Evolutionary conservation across 208 protist genomes (phyloP).

Genomic region (Tritrichomonas musculus): DNA sequence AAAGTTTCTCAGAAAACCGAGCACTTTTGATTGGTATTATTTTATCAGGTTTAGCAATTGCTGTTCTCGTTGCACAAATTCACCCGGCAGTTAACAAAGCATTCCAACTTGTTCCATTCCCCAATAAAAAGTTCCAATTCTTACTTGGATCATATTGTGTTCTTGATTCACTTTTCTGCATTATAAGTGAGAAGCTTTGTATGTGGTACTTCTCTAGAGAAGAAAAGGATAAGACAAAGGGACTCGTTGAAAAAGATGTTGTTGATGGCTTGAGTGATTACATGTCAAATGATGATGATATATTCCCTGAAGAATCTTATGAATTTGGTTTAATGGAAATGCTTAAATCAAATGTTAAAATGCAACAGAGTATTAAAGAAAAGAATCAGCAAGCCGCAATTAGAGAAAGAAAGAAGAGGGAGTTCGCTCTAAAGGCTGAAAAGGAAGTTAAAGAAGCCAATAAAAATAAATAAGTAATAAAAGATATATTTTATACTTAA

Average conservation of each 20-base stretch:
- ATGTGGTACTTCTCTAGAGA: background rate
- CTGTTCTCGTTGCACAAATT: background rate
- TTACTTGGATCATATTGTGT: background rate
- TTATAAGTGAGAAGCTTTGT: background rate
- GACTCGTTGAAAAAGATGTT: background rate
- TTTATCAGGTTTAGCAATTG: background rate
- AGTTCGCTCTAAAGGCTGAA: background rate
- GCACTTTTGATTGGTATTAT: background rate
- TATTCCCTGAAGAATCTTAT: background rate
- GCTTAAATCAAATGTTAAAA: background rate
- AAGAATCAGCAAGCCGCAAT: background rate
- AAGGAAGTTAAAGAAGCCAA: background rate
- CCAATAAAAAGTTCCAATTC: background rate
- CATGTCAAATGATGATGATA: background rate
- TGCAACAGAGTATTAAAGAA: background rate
- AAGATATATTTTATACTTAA: no score
- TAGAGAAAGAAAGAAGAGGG: background rate
- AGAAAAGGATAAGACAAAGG: no score
- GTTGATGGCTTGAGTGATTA: background rate
- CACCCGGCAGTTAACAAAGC: background rate
- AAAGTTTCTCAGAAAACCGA: background rate
- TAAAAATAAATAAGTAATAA: no score
- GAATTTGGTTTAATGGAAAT: constrained; percentile 12
- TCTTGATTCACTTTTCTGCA: background rate
- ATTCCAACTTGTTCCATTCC: background rate